Base-by-base conservation (phyloP, 139 green algal genomes). In the Chlorella sp. region DNA sequence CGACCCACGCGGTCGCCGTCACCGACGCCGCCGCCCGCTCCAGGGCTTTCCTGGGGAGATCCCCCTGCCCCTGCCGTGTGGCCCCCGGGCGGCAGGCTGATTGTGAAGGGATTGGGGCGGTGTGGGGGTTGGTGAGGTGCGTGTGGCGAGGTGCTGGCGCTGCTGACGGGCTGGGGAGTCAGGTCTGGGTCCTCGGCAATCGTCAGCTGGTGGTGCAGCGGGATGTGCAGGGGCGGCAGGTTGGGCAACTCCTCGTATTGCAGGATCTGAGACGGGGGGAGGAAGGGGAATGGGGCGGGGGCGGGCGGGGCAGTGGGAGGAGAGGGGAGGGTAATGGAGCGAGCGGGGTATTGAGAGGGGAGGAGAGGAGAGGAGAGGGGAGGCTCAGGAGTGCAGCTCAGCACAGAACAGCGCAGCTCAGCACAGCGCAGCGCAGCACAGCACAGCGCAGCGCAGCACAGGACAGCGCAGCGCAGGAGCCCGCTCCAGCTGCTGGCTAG, bases 191-290 rank as follows among this genome's bases (percentile, higher is more conserved):
- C 48, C 80, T 83, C 81, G 75, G 32, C 57, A 0, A 48, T 18
- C 11, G 36, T 57, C 22, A 79, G 84, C 84, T 40, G 42, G 84
- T 57, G 86, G 86, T 89, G 86, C 26, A 48, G 53, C 34, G 86
- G 86, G 86, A 89, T 89, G 86, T 85, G n/a, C n/a, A 89, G 86
- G 42, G 86, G 86, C 26, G 86, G 86, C 73, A 89, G 86, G 48
- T 26, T 77, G 83, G 83, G 83, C 83, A 78, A 24, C 21, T 87
- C 83, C 11, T 37, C 22, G 0, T 26, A 61, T 30, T 37, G 42
- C 42, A 85, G 48, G 0, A 68, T 7, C 71, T 78, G 71, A 16
- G 71, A 37, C 71, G 21, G 15, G 21, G 21, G 15, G 21, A 78
- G 34, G 48, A 57, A 57, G 48, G 48, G 48, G 48, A 57, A 57